Base-by-base conservation (phyloP, 2,329 filamentous ascomycete species). In the Chaetothyriales sp. region DNA sequence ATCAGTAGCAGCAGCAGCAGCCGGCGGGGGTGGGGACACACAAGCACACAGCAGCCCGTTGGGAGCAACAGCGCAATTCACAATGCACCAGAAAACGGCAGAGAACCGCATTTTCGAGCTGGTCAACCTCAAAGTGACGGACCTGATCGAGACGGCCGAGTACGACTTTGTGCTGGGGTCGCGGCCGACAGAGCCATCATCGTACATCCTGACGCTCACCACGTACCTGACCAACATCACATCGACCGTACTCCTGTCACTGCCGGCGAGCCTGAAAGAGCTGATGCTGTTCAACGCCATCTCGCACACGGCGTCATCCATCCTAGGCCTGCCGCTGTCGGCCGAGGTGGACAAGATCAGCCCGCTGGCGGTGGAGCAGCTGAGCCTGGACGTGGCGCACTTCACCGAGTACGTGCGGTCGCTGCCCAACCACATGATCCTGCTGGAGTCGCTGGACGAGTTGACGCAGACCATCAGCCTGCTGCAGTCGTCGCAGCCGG, bases 41-140 rank as follows among this genome's bases (percentile, higher is more conserved):
- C 87, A 0, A 28, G 20, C 7, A 46, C 54, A 20, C 28, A 45
- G 43, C 75, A 97, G 4, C 78, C 77, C 33, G 15, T 13, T 40
- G 22, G 33, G 33, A 5, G 92, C 94, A 0, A 97, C 92, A 0
- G 84, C 88, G 58, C 80, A 87, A 54, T 98, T 98, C 67, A 78
- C 82, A 43, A 82, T 78, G 62, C 89, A 94, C 65, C 95, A 95
- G 70, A 95, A 97, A 71, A 89, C 85, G 1, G 92, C 92, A 0
- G 90, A 95, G 65, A 95, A 95, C 70, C 85, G 94, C 33, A 97
- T 98, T 53, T 98, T 98, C 64, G 94, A 98, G 69, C 78, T 98
- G 0, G 92, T 98, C 57, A 97, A 98, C 70, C 94, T 86, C 52
- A 98, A 98, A 72, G 97, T 98, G 61, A 90, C 97, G 64, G 92